A percentile compares a stretch with the other conserved stretches of the same genome.
Conservation (phyloP, 306 rosid genomes). For the Lotus japonicus region DNA sequence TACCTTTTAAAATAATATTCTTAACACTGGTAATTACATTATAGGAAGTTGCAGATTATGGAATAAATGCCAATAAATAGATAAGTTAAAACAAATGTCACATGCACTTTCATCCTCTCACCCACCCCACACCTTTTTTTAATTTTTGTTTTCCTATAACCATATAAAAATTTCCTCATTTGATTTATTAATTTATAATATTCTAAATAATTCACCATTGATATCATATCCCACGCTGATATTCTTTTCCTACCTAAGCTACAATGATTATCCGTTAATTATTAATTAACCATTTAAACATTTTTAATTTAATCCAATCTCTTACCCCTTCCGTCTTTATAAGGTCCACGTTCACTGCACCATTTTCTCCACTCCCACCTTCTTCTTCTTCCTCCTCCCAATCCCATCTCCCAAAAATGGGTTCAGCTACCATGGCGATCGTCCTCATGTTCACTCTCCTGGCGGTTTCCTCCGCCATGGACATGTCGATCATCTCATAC, state of each 20-base stretch:
- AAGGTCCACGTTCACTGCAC: conserved; percentile 31
- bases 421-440: conserved; percentile 9
- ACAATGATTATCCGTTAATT: neutral
- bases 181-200: too few relatives aligned
- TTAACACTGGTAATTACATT: too few relatives aligned
- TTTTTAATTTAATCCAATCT: neutral
- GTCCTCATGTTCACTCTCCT: conserved; percentile 26
- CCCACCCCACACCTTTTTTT: too few relatives aligned
- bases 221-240: neutral
- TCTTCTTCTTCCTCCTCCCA: neutral
- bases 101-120: too few relatives aligned
- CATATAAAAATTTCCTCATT: too few relatives aligned
- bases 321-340: conserved; percentile 17
- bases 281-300: neutral
- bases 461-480: conserved; percentile 48
- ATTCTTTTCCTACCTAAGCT: conserved; percentile 10
- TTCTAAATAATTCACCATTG: neutral
- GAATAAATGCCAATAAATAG: too few relatives aligned
- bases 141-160: too few relatives aligned
- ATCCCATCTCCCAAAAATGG: conserved; percentile 32
- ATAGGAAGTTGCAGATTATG: too few relatives aligned
- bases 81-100: too few relatives aligned
- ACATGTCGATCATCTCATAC: conserved; percentile 69
- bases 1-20: too few relatives aligned
- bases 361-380: neutral